phyloP scores from a whole-genome alignment of 2,329 filamentous ascomycete species.

The Chrysosporium queenslandicum region DNA sequence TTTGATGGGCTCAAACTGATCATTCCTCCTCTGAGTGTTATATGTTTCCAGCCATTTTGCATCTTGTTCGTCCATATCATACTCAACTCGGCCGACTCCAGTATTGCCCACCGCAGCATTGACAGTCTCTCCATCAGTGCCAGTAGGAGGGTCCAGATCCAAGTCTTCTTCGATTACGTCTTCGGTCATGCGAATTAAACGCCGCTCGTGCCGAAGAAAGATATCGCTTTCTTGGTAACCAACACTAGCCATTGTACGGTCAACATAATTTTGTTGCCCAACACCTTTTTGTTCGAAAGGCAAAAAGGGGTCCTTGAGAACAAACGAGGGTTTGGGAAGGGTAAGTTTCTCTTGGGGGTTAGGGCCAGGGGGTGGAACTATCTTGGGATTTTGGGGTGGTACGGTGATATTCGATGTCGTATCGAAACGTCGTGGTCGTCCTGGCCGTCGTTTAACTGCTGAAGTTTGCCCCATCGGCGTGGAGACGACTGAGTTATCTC shows the following conservation, averaged over 20 bases:
- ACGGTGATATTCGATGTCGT: constrained; percentile 52
- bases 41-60: constrained; percentile 86
- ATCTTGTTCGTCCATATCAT: constrained; percentile 99
- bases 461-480: constrained; percentile 22
- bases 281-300: constrained; percentile 67
- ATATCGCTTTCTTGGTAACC: constrained; percentile 93
- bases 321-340: constrained; percentile 41
- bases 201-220: constrained; percentile 66
- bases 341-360: constrained; percentile 43
- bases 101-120: constrained; percentile 41
- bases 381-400: constrained; percentile 47
- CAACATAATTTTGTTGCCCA: constrained; percentile 82
- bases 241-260: constrained; percentile 90
- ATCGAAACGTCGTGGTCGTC: constrained; percentile 53
- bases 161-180: constrained; percentile 55
- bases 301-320: constrained; percentile 38
- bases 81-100: constrained; percentile 75
- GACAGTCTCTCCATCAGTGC: constrained; percentile 49
- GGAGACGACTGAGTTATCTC: constrained; percentile 34
- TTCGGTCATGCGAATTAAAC: constrained; percentile 55
- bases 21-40: constrained; percentile 64
- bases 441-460: constrained; percentile 48
- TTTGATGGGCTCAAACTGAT: constrained; percentile 71
- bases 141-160: constrained; percentile 45
- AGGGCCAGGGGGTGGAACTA: constrained; percentile 40